Conservation (phyloP, 306 rosid species). For the Rosa rugosa region DNA sequence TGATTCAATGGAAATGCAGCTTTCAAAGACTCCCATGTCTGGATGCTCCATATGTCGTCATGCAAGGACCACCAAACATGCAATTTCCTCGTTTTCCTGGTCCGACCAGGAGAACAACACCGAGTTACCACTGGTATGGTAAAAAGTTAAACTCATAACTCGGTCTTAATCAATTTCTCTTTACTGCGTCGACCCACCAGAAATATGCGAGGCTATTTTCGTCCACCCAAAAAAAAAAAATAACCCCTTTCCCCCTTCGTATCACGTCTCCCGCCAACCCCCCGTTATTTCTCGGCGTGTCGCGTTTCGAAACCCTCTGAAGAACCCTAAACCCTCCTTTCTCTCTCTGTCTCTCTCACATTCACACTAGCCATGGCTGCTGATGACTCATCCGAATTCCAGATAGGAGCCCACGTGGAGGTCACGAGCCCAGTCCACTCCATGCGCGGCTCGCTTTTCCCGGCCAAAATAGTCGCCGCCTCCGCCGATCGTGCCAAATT, state of each 20-base stretch:
- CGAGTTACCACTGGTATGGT: too few relatives aligned
- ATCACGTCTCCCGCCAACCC: neutral
- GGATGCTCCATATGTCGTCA: conserved; percentile 14
- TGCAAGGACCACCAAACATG: conserved; percentile 10
- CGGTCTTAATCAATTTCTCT: too few relatives aligned
- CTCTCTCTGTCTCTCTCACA: neutral
- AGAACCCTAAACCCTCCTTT: neutral
- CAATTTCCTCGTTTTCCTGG: neutral
- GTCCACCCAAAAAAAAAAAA: neutral
- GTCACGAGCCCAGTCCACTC: conserved; percentile 14
- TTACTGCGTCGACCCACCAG: too few relatives aligned
- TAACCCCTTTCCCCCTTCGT: neutral
- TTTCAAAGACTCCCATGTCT: neutral
- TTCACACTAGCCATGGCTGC: neutral
- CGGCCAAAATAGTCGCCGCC: conserved; percentile 24
- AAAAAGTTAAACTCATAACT: too few relatives aligned
- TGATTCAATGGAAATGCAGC: neutral
- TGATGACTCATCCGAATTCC: conserved; percentile 1
- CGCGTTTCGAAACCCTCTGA: neutral
- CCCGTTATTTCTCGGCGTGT: too few relatives aligned
- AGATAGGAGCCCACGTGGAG: conserved; percentile 32
- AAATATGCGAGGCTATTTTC: neutral
- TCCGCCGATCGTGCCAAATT: neutral
- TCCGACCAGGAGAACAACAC: too few relatives aligned
- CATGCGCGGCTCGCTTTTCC: conserved; percentile 33